These are phyloP conservation scores for Coemansia sp. DNA, from an alignment of 192 early-diverging fungal genomes.

Conservation along the genomic window DNA sequence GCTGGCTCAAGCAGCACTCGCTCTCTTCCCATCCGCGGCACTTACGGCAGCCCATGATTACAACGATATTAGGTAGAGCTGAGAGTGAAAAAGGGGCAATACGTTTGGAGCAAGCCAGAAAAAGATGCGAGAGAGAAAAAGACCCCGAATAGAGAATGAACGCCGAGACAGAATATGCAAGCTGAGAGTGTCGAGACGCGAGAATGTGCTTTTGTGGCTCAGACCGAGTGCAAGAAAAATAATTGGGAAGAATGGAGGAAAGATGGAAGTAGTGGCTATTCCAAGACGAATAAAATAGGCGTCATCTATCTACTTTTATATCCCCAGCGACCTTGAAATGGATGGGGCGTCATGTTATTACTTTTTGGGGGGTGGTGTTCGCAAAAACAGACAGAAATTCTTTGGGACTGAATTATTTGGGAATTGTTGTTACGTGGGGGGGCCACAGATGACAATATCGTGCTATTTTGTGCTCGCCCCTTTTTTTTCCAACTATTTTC, in stretches of 20 bases:
- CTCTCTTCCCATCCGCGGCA: constrained; percentile 50
- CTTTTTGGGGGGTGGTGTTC: too few species aligned
- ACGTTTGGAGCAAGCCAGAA: neutral
- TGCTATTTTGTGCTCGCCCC: neutral
- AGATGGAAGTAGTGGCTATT: neutral
- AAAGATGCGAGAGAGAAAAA: neutral
- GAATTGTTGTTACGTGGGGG: neutral
- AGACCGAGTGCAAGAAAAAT: neutral
- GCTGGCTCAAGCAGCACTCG: constrained; percentile 43
- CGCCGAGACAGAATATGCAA: neutral
- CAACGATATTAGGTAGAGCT: too few species aligned
- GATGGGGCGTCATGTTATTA: constrained; percentile 1
- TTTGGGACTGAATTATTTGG: neutral
- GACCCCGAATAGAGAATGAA: too few species aligned
- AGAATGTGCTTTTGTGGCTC: neutral
- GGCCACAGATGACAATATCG: neutral
- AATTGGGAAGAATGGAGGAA: too few species aligned
- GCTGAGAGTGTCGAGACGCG: neutral
- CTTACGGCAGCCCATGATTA: constrained; percentile 40
- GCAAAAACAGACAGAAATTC: too few species aligned
- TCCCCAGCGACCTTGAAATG: neutral
- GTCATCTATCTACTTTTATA: neutral
- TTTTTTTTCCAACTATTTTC: neutral
- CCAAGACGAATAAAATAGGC: neutral
- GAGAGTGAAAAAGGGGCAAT: too few species aligned